These are phyloP conservation scores for Candolleomyces efflorescens DNA, from an alignment of 768 basidiomycete species.

Conservation along the genomic window DNA sequence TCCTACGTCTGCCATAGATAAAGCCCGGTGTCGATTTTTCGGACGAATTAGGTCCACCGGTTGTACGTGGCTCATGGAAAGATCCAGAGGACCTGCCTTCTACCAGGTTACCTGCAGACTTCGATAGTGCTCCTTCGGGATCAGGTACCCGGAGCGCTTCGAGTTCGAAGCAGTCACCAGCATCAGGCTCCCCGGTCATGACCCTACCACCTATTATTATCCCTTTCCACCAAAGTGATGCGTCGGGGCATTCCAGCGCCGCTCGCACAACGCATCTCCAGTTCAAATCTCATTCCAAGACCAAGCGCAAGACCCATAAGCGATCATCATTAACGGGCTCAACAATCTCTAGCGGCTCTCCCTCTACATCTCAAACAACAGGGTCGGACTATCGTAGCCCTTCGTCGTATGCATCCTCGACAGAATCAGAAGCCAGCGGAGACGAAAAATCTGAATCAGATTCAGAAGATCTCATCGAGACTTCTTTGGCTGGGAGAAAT, in stretches of 20 bases:
- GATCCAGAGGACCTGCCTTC: slow-evolving; percentile 4
- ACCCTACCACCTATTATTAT: slow-evolving; percentile 7
- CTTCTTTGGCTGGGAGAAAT: slow-evolving; percentile 28
- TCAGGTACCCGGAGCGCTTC: background rate
- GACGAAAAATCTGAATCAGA: slow-evolving; percentile 28
- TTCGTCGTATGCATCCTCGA: slow-evolving; percentile 7
- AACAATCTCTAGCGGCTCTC: background rate
- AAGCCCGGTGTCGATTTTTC: slow-evolving; percentile 60
- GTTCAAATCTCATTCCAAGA: slow-evolving; percentile 17
- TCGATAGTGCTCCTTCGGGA: no score
- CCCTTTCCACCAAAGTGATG: slow-evolving; percentile 12
- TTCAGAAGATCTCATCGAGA: slow-evolving; percentile 29
- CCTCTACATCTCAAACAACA: background rate
- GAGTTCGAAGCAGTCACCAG: slow-evolving; percentile 8
- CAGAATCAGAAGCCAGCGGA: slow-evolving; percentile 14
- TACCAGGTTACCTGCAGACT: background rate
- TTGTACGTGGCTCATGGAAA: slow-evolving; percentile 66
- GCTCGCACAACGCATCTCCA: slow-evolving; percentile 27
- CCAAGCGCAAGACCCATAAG: slow-evolving; percentile 2
- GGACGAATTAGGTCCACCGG: slow-evolving; percentile 55
- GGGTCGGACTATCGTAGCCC: background rate
- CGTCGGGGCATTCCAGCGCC: background rate
- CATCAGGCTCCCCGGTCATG: slow-evolving; percentile 5
- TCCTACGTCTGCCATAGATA: slow-evolving; percentile 37
- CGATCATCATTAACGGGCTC: background rate